These are phyloP conservation scores for Lathyrus sativus DNA, from an alignment of 306 rosid species.

Conservation along the genomic window DNA sequence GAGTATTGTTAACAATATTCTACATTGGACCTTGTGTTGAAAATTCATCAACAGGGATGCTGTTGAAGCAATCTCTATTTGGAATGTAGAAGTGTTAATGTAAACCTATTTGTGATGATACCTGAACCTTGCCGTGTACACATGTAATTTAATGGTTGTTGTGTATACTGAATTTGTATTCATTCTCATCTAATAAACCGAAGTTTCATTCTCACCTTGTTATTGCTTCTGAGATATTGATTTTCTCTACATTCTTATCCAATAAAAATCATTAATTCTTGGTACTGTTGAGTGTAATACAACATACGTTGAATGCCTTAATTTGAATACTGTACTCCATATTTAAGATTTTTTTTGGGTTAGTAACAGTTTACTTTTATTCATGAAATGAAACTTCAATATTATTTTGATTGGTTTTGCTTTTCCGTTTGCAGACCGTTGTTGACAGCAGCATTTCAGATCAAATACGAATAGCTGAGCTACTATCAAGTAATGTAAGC, in stretches of 20 bases:
- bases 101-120: constrained; percentile 1
- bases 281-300: constrained; percentile 4
- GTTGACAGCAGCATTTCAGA: constrained; percentile 87
- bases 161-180: not conserved
- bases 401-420: constrained; percentile 28
- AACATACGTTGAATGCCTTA: constrained; percentile 13
- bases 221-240: constrained; percentile 3
- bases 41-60: too few species aligned
- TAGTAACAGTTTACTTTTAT: not conserved
- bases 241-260: constrained; percentile 12
- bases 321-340: constrained; percentile 16
- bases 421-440: constrained; percentile 61
- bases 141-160: not conserved
- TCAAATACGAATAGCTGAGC: constrained; percentile 82
- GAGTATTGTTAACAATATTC: not conserved
- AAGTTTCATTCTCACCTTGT: not conserved
- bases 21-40: not conserved
- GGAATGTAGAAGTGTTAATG: constrained; percentile 1
- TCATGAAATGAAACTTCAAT: constrained; percentile 14
- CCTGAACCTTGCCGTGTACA: not conserved
- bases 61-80: not conserved
- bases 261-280: not conserved
- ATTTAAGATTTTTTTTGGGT: not conserved
- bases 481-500: constrained; percentile 86
- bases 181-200: not conserved